These are phyloP conservation scores for Cystofilobasidium ferigula DNA, from an alignment of 768 basidiomycete species.

Conservation along the genomic window DNA sequence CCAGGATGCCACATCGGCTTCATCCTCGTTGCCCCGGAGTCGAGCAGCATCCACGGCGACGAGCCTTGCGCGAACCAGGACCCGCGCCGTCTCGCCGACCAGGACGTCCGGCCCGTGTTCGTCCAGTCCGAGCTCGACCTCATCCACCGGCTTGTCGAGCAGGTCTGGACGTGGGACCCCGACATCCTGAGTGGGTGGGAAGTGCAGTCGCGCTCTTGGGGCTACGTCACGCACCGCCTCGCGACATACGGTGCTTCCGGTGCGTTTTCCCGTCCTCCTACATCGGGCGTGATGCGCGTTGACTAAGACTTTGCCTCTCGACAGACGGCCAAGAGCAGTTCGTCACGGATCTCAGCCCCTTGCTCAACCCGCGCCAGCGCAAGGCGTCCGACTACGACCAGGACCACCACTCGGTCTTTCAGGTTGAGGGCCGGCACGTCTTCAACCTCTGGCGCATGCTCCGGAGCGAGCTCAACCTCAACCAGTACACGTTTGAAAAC, in stretches of 20 bases:
- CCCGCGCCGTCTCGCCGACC: not conserved
- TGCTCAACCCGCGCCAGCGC: not conserved
- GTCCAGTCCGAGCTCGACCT: slow-evolving; percentile 66
- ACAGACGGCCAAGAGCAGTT: not conserved
- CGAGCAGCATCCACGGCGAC: slow-evolving; percentile 43
- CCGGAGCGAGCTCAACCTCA: slow-evolving; percentile 66
- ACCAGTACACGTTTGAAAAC: slow-evolving; percentile 79
- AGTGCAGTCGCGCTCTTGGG: slow-evolving; percentile 77
- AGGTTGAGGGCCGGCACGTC: slow-evolving; percentile 75
- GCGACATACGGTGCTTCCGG: not conserved
- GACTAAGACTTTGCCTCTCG: not conserved
- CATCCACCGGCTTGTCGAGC: slow-evolving; percentile 63
- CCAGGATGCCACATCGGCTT: slow-evolving; percentile 43
- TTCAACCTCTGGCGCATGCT: slow-evolving; percentile 88
- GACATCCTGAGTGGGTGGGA: slow-evolving; percentile 92
- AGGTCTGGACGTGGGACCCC: slow-evolving; percentile 67
- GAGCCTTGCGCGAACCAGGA: slow-evolving; percentile 23
- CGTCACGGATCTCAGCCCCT: not conserved
- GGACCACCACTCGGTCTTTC: slow-evolving; percentile 64
- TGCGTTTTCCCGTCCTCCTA: not conserved
- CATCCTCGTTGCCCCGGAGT: slow-evolving; percentile 44
- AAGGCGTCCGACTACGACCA: slow-evolving; percentile 12
- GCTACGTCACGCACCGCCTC: slow-evolving; percentile 60
- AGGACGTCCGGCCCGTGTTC: slow-evolving; percentile 28
- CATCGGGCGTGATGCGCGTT: no score